Conservation (phyloP, 2,329 filamentous ascomycete genomes). For the Graphilbum ipis-grandicollis region DNA sequence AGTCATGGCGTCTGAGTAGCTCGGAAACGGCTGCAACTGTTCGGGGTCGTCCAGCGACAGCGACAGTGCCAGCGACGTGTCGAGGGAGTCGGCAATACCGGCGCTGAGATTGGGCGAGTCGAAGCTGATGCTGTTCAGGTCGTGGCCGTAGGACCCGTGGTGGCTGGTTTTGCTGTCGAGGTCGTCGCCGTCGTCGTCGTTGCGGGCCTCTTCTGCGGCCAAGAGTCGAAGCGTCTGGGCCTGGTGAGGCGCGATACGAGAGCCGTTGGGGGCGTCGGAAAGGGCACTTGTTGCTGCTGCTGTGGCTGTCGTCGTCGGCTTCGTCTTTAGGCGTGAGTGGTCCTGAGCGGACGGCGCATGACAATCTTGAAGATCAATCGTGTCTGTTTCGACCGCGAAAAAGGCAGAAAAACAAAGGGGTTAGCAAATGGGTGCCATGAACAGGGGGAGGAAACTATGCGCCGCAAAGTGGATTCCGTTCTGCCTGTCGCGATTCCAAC, state of each 20-base stretch:
- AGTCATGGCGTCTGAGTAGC: too few relatives aligned
- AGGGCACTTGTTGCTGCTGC: slow-evolving; percentile 28
- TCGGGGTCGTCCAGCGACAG: slow-evolving; percentile 9
- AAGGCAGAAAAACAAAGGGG: slow-evolving; percentile 7
- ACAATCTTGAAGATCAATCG: slow-evolving; percentile 83
- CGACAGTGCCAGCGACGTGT: slow-evolving; percentile 9
- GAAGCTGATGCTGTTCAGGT: slow-evolving; percentile 23
- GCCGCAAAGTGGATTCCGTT: neutral
- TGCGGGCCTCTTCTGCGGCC: slow-evolving; percentile 57
- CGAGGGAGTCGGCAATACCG: slow-evolving; percentile 21
- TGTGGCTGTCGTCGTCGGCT: too few relatives aligned
- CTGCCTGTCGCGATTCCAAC: neutral
- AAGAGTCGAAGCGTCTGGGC: slow-evolving; percentile 69
- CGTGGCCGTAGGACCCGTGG: slow-evolving; percentile 32
- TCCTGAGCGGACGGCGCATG: slow-evolving; percentile 70
- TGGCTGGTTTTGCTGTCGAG: slow-evolving; percentile 25
- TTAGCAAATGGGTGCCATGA: slow-evolving; percentile 10
- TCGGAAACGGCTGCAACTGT: slow-evolving; percentile 32
- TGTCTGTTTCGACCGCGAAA: slow-evolving; percentile 40
- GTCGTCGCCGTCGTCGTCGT: slow-evolving; percentile 34
- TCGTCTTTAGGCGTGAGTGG: slow-evolving; percentile 43
- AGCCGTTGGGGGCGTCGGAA: slow-evolving; percentile 4
- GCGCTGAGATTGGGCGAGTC: slow-evolving; percentile 28
- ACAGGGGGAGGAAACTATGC: slow-evolving; percentile 1
- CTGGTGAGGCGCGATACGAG: slow-evolving; percentile 56